Evolutionary conservation across 768 basidiomycete species (phyloP).

Genomic region (Podaxis sp.): DNA sequence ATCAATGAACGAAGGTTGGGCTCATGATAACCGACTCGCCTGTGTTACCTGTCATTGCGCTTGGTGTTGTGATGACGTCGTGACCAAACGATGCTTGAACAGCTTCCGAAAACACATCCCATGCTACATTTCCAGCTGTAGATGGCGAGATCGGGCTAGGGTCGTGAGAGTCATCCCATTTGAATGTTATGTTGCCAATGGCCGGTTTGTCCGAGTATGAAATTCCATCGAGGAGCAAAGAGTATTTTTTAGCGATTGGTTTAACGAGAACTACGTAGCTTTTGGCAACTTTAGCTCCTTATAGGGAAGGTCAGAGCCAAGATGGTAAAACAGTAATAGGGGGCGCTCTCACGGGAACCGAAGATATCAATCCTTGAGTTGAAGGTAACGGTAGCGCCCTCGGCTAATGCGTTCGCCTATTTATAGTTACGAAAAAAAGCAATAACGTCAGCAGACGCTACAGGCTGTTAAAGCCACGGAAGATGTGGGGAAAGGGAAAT

Average conservation of each 20-base stretch:
- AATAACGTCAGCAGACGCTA: neutral
- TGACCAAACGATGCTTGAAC: constrained; percentile 29
- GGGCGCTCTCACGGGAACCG: constrained; percentile 23
- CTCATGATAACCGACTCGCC: constrained; percentile 16
- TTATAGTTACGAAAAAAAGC: neutral
- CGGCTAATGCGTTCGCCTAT: constrained; percentile 30
- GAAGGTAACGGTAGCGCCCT: constrained; percentile 26
- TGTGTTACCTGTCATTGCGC: constrained; percentile 33
- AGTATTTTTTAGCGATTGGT: constrained; percentile 28
- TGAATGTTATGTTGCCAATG: constrained; percentile 28
- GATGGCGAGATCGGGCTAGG: constrained; percentile 29
- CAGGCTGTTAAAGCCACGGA: neutral
- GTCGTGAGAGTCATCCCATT: constrained; percentile 20
- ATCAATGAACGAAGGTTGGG: neutral
- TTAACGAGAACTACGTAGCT: constrained; percentile 22
- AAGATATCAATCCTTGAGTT: constrained; percentile 30
- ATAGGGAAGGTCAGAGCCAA: neutral
- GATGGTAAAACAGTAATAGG: neutral
- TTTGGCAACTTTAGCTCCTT: constrained; percentile 22
- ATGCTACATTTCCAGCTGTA: constrained; percentile 21
- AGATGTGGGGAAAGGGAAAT: neutral
- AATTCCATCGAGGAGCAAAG: constrained; percentile 22
- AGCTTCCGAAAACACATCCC: constrained; percentile 26
- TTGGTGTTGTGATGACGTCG: constrained; percentile 27
- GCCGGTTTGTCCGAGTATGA: constrained; percentile 19